These are phyloP conservation scores for Blastobotrys aristatus DNA, from an alignment of 1,139 yeast genomes.

Conservation along the genomic window DNA sequence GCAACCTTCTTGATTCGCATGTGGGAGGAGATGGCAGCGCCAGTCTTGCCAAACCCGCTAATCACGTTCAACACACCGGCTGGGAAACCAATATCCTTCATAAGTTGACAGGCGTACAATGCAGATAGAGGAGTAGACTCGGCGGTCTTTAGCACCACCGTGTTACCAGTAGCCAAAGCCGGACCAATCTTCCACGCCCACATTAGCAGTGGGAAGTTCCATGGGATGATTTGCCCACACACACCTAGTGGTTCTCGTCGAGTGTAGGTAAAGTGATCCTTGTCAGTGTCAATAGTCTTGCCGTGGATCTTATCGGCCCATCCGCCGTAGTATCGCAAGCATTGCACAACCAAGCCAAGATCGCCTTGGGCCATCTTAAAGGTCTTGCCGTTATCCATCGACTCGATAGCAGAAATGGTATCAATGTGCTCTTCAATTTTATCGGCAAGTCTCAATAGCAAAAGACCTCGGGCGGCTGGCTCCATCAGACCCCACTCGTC, in stretches of 20 bases:
- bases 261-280: constrained; percentile 54
- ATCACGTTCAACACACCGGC: constrained; percentile 72
- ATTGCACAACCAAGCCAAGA: constrained; percentile 49
- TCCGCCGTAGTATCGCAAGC: constrained; percentile 68
- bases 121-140: constrained; percentile 83
- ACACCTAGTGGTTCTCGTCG: constrained; percentile 70
- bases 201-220: constrained; percentile 86
- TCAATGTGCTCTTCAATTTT: constrained; percentile 55
- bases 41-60: constrained; percentile 72
- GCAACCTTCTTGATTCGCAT: constrained; percentile 70
- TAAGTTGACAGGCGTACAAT: constrained; percentile 53
- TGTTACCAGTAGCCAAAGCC: constrained; percentile 76
- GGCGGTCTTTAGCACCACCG: constrained; percentile 74
- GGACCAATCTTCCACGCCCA: constrained; percentile 85
- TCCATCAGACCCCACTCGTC: constrained; percentile 45
- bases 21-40: constrained; percentile 68
- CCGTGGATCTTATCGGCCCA: constrained; percentile 77
- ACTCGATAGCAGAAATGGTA: constrained; percentile 59
- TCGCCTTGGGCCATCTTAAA: constrained; percentile 51
- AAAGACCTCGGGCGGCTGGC: constrained; percentile 51
- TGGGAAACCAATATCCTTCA: constrained; percentile 71
- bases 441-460: constrained; percentile 59
- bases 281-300: constrained; percentile 59
- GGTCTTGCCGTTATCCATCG: constrained; percentile 78
- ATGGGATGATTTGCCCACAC: constrained; percentile 78